Conservation (phyloP, 2,329 filamentous ascomycete genomes). For the Colletotrichum tamarilloi region DNA sequence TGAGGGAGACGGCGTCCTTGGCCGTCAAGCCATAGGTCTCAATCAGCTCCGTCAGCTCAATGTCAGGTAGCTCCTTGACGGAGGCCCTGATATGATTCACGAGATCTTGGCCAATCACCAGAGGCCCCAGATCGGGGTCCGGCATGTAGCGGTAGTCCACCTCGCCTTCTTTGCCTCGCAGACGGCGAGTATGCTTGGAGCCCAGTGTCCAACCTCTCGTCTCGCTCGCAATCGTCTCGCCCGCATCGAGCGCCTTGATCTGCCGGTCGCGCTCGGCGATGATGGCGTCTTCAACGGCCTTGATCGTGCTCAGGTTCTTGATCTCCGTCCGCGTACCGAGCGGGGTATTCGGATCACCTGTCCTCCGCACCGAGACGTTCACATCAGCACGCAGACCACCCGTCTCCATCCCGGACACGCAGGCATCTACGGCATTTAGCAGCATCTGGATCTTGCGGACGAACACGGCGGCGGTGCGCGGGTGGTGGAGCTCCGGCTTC, state of each 20-base stretch:
- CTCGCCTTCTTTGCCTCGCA: slow-evolving; percentile 95
- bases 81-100: slow-evolving; percentile 70
- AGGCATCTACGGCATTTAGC: slow-evolving; percentile 83
- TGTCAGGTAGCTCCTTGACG: slow-evolving; percentile 79
- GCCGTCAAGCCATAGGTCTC: slow-evolving; percentile 74
- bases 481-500: slow-evolving; percentile 86
- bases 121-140: slow-evolving; percentile 87
- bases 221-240: slow-evolving; percentile 82
- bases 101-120: slow-evolving; percentile 79
- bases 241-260: slow-evolving; percentile 80
- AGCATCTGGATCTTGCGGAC: slow-evolving; percentile 90
- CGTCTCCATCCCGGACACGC: slow-evolving; percentile 91
- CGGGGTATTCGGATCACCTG: slow-evolving; percentile 51
- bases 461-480: slow-evolving; percentile 86
- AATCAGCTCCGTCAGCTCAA: slow-evolving; percentile 72
- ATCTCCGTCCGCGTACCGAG: slow-evolving; percentile 94
- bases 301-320: slow-evolving; percentile 96
- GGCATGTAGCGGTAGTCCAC: slow-evolving; percentile 99
- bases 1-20: slow-evolving; percentile 86
- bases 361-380: slow-evolving; percentile 86
- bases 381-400: slow-evolving; percentile 93
- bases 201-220: slow-evolving; percentile 94
- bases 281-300: slow-evolving; percentile 94
- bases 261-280: slow-evolving; percentile 91
- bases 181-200: slow-evolving; percentile 80